phyloP scores from a whole-genome alignment of 148 eudicot species.

The Polygonum maritimum region DNA sequence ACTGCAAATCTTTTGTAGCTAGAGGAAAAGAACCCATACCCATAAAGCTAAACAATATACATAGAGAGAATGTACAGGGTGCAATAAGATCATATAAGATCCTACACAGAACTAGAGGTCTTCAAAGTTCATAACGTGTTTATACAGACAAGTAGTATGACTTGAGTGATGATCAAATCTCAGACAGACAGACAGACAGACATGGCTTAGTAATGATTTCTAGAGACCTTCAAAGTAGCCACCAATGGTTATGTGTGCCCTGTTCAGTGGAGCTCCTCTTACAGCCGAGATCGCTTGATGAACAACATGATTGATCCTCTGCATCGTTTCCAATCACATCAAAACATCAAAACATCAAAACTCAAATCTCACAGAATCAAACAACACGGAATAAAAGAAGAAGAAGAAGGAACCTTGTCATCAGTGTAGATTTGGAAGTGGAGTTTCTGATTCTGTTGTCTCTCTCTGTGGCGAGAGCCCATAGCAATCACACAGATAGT shows the following conservation, averaged over 20 bases:
- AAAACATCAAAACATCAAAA: no score
- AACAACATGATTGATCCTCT: slow-evolving; percentile 69
- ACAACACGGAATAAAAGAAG: not conserved
- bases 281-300: slow-evolving; percentile 52
- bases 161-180: not conserved
- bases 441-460: slow-evolving; percentile 38
- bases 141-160: not conserved
- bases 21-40: no score
- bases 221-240: slow-evolving; percentile 59
- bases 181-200: not conserved
- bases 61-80: not conserved
- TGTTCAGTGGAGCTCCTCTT: slow-evolving; percentile 59
- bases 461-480: slow-evolving; percentile 31
- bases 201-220: not conserved
- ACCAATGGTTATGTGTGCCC: slow-evolving; percentile 69
- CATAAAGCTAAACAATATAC: not conserved
- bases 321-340: slow-evolving; percentile 6
- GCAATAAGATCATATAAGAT: not conserved
- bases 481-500: slow-evolving; percentile 51
- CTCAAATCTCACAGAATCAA: not conserved
- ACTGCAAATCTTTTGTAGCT: not conserved
- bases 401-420: slow-evolving; percentile 50
- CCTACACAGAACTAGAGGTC: not conserved
- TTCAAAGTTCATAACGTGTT: not conserved
- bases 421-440: slow-evolving; percentile 54